phyloP scores from a whole-genome alignment of 495 filamentous ascomycete species.

The Extremus antarcticus region DNA sequence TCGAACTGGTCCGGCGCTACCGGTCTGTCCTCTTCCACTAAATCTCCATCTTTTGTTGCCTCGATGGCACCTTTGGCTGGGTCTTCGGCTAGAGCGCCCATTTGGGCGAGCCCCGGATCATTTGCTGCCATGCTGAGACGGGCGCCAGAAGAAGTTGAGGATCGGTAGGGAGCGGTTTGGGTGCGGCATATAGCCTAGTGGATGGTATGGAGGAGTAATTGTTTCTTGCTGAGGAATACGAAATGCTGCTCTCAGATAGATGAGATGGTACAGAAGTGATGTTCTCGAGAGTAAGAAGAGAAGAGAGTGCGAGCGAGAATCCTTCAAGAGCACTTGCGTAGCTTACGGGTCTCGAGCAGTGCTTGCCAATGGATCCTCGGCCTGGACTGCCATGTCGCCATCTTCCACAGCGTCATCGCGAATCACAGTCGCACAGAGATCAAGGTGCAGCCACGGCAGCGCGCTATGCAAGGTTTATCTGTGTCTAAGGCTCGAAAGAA shows the following conservation, averaged over 20 bases:
- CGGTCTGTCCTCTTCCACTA: slow-evolving; percentile 24
- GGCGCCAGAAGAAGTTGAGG: not conserved
- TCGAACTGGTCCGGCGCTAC: slow-evolving; percentile 42
- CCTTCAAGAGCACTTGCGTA: too few species aligned
- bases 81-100: slow-evolving; percentile 15
- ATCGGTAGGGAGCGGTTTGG: not conserved
- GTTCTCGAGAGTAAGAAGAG: too few species aligned
- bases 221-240: not conserved
- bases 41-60: slow-evolving; percentile 8
- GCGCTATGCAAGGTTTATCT: too few species aligned
- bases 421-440: too few species aligned
- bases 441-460: too few species aligned
- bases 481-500: too few species aligned
- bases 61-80: slow-evolving; percentile 14
- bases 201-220: not conserved
- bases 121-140: slow-evolving; percentile 12
- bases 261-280: too few species aligned
- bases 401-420: not conserved
- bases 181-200: not conserved
- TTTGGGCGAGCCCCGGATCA: slow-evolving; percentile 16
- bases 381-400: too few species aligned
- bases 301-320: not conserved
- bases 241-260: not conserved
- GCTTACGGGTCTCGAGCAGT: not conserved
- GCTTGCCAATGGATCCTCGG: not conserved